Evolutionary conservation across 129 eudicot species (phyloP), one percentile per base, ranked within the genome.

Genomic region (Cynara cardunculus): DNA sequence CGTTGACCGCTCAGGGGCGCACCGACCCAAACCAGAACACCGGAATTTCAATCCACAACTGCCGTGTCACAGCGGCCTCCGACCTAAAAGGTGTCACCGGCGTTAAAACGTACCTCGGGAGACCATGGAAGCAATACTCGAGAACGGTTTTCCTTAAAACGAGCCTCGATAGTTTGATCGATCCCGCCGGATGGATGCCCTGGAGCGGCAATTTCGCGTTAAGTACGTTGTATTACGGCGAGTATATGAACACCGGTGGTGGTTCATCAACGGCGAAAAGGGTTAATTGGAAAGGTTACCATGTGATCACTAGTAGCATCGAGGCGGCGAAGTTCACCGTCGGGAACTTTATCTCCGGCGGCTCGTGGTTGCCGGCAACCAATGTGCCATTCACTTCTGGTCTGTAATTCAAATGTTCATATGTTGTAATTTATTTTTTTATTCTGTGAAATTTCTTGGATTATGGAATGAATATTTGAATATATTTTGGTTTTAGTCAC

Each of bases 341-440:
- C 25, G 90, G 90, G 25, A 88, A 76, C 25, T 88, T 90, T 46
- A 67, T 90, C 10, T 83, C 76, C 25, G 95, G 89, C 0, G 78
- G 76, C 32, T 90, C 95, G 11, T 90, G 95, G 95, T 69, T 90
- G 81, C 92, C 95, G 27, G 86, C 66, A 2, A 86, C 90, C 28
- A 80, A 65, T 44, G 90, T 88, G 70, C 90, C 92, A 14, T 90
- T 76, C 72, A 86, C 90, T 9, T 73, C 90, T 56, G 90, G 89
- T 22, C 37, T 90, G 10, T 90, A 82, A 85, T 77, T 85, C n/a
- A 37, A 25, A 37, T 82, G 73, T 83, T 76, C 3, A 82, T 70
- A 77, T 69, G 37, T 53, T 56, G 86, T 56, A 27, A 26, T 21
- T 73, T 8, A 12, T 16, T 56, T 37, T 31, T 34, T 32, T 74